A percentile compares a stretch with the other conserved stretches of the same genome.
Evolutionary conservation across 2,329 filamentous ascomycete species (phyloP).

Genomic region (Arthrobotrys conoides): DNA sequence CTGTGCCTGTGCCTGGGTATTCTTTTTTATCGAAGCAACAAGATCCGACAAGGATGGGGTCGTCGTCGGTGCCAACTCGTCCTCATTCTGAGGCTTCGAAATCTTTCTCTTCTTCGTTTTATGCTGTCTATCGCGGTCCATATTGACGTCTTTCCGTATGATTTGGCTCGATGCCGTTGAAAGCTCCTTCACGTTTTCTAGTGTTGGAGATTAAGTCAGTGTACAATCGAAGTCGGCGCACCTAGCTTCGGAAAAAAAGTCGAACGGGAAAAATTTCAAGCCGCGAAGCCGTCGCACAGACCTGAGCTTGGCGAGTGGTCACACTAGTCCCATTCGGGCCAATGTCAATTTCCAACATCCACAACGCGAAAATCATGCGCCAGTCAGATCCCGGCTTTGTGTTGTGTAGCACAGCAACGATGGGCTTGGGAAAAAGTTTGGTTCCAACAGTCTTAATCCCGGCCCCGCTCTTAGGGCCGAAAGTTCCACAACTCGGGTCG

Average conservation of each 20-base stretch:
- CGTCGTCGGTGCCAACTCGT: slow-evolving; percentile 38
- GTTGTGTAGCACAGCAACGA: no score
- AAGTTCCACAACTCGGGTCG: neutral
- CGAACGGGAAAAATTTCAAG: slow-evolving; percentile 32
- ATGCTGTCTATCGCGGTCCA: slow-evolving; percentile 57
- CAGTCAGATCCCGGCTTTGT: no score
- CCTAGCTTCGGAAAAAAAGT: neutral
- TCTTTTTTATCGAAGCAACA: slow-evolving; percentile 60
- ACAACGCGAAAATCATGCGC: no score
- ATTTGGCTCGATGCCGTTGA: neutral
- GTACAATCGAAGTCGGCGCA: neutral
- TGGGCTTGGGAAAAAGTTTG: no score
- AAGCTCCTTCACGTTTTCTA: neutral
- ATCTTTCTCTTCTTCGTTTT: slow-evolving; percentile 60
- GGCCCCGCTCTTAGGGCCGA: neutral
- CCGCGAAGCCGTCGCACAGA: neutral
- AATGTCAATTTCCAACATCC: neutral
- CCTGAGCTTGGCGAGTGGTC: neutral
- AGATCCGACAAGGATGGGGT: slow-evolving; percentile 49
- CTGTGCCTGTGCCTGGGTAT: slow-evolving; percentile 48
- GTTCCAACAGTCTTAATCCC: no score
- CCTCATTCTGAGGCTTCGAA: slow-evolving; percentile 34
- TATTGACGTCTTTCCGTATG: neutral
- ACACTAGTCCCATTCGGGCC: slow-evolving; percentile 13
- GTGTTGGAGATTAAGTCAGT: neutral